Percentiles rank a stretch among this genome's conserved stretches.
Conservation (phyloP, 345 rosid species). For the Bruguiera parviflora region DNA sequence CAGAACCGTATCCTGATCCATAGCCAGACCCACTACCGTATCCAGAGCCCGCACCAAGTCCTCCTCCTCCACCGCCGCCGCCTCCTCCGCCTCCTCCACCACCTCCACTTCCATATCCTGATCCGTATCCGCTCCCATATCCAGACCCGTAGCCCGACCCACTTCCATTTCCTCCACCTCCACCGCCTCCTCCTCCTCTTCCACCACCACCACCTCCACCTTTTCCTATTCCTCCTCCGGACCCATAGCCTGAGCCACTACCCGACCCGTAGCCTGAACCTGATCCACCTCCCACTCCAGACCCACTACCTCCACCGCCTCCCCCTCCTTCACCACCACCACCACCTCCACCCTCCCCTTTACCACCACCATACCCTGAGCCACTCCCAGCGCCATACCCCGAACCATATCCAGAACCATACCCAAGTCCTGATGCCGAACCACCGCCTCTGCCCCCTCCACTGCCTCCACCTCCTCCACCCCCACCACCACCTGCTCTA, state of each 20-base stretch:
- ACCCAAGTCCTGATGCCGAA: slow-evolving; percentile 12
- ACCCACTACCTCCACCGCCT: background rate
- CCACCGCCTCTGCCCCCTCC: slow-evolving; percentile 35
- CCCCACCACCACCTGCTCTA: slow-evolving; percentile 33
- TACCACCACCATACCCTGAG: slow-evolving; percentile 20
- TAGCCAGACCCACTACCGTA: slow-evolving; percentile 24
- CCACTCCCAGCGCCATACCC: slow-evolving; percentile 50
- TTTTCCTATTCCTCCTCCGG: background rate
- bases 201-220: slow-evolving; percentile 1
- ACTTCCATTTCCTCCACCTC: background rate
- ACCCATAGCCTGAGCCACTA: slow-evolving; percentile 4
- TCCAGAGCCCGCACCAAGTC: slow-evolving; percentile 24
- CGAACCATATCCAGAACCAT: slow-evolving; percentile 22
- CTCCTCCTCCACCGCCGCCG: slow-evolving; percentile 35
- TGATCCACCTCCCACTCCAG: background rate
- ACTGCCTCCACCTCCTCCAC: slow-evolving; percentile 41
- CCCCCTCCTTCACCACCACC: slow-evolving; percentile 13
- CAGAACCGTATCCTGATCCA: slow-evolving; percentile 22
- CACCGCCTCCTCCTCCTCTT: background rate
- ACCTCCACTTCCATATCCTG: slow-evolving; percentile 28
- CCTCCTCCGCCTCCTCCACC: slow-evolving; percentile 33
- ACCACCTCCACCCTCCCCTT: slow-evolving; percentile 12
- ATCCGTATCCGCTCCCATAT: slow-evolving; percentile 16
- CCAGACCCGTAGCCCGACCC: slow-evolving; percentile 21
- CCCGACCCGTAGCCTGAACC: slow-evolving; percentile 15